Conservation (phyloP, 768 basidiomycete genomes). For the Lentinus tigrinus region DNA sequence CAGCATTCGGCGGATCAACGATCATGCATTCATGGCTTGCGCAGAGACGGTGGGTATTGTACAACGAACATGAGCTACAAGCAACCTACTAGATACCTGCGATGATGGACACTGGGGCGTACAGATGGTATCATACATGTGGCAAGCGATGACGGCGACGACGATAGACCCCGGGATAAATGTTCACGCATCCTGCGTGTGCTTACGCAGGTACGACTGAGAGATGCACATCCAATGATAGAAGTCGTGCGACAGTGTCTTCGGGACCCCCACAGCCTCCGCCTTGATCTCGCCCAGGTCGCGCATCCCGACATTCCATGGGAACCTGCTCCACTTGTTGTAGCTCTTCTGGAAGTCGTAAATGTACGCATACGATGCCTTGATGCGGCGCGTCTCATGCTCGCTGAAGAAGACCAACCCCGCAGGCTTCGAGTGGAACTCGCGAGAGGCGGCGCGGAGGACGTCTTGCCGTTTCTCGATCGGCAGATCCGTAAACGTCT, state of each 20-base stretch:
- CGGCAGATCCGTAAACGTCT: constrained; percentile 34
- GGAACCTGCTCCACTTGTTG: constrained; percentile 39
- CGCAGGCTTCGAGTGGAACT: constrained; percentile 37
- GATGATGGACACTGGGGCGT: too few species aligned
- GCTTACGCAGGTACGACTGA: constrained; percentile 4
- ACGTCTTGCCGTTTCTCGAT: constrained; percentile 51
- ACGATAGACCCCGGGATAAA: neutral
- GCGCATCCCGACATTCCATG: constrained; percentile 56
- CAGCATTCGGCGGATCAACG: too few species aligned
- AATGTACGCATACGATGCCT: constrained; percentile 53
- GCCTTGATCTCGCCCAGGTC: constrained; percentile 55
- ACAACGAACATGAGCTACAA: too few species aligned
- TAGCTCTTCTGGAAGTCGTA: constrained; percentile 29
- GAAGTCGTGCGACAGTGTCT: constrained; percentile 41
- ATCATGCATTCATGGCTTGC: too few species aligned
- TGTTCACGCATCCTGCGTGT: neutral
- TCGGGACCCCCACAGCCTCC: constrained; percentile 36
- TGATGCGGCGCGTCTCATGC: constrained; percentile 35
- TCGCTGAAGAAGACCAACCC: constrained; percentile 30
- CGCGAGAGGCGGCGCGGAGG: constrained; percentile 41
- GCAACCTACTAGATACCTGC: too few species aligned
- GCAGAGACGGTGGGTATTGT: too few species aligned
- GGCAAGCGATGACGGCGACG: neutral
- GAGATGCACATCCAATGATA: constrained; percentile 35
- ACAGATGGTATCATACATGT: neutral